Percentiles rank a stretch among this genome's conserved stretches.
Evolutionary conservation across 106 monocot genomes (phyloP).

Genomic region (Chionographis japonica): DNA sequence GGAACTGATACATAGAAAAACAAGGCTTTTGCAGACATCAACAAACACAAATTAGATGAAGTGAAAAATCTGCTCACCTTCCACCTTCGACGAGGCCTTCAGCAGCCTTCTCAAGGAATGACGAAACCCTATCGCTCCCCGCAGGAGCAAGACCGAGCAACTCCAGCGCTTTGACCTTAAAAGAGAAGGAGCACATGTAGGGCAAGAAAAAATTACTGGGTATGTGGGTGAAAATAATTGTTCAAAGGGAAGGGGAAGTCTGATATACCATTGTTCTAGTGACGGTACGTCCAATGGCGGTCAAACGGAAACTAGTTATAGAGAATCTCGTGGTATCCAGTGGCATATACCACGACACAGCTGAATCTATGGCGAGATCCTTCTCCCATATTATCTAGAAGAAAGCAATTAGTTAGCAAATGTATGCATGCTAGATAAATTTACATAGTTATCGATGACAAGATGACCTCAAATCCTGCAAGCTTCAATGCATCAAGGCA

Average conservation of each 20-base stretch:
- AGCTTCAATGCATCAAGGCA: conserved; percentile 86
- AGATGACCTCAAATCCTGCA: conserved; percentile 86
- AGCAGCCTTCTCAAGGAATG: conserved; percentile 91
- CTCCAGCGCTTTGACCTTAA: conserved; percentile 76
- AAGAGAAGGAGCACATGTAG: not conserved
- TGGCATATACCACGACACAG: conserved; percentile 90
- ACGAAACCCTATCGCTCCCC: conserved; percentile 82
- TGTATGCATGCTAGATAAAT: not conserved
- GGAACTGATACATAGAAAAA: too few relatives aligned
- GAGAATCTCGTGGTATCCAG: conserved; percentile 74
- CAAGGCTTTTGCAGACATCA: too few relatives aligned
- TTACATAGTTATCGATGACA: not conserved
- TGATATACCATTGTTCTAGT: conserved; percentile 67
- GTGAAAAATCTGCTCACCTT: conserved; percentile 42
- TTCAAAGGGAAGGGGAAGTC: too few relatives aligned
- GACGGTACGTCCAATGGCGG: conserved; percentile 65
- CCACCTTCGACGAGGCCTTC: conserved; percentile 92
- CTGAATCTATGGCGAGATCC: conserved; percentile 86
- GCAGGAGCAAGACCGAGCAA: conserved; percentile 68
- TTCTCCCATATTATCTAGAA: conserved; percentile 74
- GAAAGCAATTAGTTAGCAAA: not conserved
- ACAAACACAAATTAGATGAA: too few relatives aligned
- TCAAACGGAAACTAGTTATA: conserved; percentile 79
- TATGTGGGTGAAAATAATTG: not conserved
- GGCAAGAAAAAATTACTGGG: not conserved